Base-by-base conservation (phyloP, 257 asterid genomes). In the Oldenlandia corymbosa region DNA sequence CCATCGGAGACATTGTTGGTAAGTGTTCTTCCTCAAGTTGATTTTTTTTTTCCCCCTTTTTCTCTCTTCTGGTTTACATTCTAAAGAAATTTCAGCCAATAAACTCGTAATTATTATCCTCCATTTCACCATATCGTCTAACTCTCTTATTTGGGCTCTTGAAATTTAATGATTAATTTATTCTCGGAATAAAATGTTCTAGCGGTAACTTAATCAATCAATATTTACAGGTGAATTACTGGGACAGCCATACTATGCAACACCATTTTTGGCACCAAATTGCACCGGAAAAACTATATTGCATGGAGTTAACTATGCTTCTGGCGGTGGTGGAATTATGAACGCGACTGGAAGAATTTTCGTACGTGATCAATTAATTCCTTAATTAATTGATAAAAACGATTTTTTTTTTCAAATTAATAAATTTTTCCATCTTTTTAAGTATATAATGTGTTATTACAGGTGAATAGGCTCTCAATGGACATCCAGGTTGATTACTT, bases 301-400 rank as follows among this genome's bases (percentile, higher is more conserved):
- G 17, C 69, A 79, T 17, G 99, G 99, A 2, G 99, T 89, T 20
- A 92, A 89, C 65, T 92, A 92, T 56, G 99, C 99, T 18, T 92
- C 99, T 0, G 97, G 99, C 1, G 99, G 95, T 13, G 99, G 97
- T 1, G 99, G 99, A 47, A 84, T 89, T 73, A 81, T 89, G 95
- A 92, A 92, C 45, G 93, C 84, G 68, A 86, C 97, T 0, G 99
- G 99, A 64, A 67, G 77, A 53, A 76, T 92, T 67, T 92, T 92
- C 64, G 99, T 92, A 76, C 79, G 97, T 54, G 0, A 30, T 58
- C n/a, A 49, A 41, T 41, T 5, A 41, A 4, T 41, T 41, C 5
- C 13, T 34, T 34, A n/a, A n/a, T n/a, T n/a, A n/a, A n/a, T n/a
- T n/a, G n/a, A n/a, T n/a, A n/a, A n/a, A n/a, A n/a, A n/a, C n/a